Evolutionary conservation across 192 early-diverging fungal species (phyloP).

Genomic region (Dispira parvispora): DNA sequence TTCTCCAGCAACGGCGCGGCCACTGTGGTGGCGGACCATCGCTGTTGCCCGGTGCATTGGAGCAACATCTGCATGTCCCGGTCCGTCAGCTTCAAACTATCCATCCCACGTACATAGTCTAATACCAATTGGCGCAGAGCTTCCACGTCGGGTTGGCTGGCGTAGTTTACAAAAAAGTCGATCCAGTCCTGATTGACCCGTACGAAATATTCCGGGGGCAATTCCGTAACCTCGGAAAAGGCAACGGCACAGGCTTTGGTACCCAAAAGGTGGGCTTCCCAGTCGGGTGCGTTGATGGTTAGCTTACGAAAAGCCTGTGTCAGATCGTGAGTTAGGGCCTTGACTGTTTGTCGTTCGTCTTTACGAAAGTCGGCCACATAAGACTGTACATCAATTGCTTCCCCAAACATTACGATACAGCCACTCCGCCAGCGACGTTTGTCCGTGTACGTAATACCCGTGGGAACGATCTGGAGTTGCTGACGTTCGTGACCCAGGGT

Average conservation of each 20-base stretch:
- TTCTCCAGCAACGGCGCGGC: background rate
- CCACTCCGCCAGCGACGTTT: conserved; percentile 30
- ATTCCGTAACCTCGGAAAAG: conserved; percentile 19
- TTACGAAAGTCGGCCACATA: conserved; percentile 20
- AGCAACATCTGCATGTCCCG: background rate
- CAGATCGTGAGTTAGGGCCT: conserved; percentile 23
- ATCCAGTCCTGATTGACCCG: conserved; percentile 19
- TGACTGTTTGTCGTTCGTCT: conserved; percentile 23
- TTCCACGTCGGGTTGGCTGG: background rate
- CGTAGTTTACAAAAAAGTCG: background rate
- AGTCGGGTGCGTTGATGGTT: conserved; percentile 33
- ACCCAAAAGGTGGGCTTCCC: conserved; percentile 23
- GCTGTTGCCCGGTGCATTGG: background rate
- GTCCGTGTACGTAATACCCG: conserved; percentile 29
- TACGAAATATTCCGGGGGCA: conserved; percentile 22
- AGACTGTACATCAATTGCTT: conserved; percentile 22
- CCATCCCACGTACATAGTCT: background rate
- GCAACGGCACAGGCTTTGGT: conserved; percentile 22
- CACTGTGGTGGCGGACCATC: background rate
- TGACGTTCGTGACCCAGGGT: conserved; percentile 6
- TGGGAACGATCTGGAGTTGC: conserved; percentile 21
- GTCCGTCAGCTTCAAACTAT: background rate
- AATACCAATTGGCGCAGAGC: background rate
- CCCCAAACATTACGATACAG: conserved; percentile 26
- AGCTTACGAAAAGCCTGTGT: conserved; percentile 21